Base-by-base conservation (phyloP, 129 eudicot genomes). In the Pulicaria dysenterica region DNA sequence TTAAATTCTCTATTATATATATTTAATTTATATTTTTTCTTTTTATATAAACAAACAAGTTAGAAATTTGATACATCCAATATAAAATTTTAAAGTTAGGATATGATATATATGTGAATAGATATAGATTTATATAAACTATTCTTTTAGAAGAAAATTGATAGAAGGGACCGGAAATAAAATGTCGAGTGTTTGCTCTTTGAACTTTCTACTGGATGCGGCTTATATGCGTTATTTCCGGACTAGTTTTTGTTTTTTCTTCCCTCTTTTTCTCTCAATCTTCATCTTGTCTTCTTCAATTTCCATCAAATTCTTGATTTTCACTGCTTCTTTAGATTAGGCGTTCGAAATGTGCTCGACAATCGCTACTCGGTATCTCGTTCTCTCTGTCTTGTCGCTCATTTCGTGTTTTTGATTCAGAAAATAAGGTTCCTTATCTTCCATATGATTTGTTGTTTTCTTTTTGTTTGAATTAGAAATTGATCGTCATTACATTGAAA, bases 351-450 rank as follows among this genome's bases (percentile, higher is more conserved):
- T 76, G 74, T 72, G 72, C 77, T 55, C 40, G 40, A 40, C 46
- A 75, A 74, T 82, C 69, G 49, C 82, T 67, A 67, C 67, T 62
- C 70, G 83, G 90, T 64, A 68, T 58, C 63, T 62, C 70, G 83
- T 87, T 64, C 63, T 58, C 63, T 41, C 58, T 75, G 58, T 13
- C 15, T 55, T 65, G 70, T 14, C 64, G 44, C 57, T 36, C 56
- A 24, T 54, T 64, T 53, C 34, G 8, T 77, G 38, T 19, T 53
- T 36, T 49, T 51, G 6, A 19, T 61, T 38, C 19, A 10, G 19
- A 41, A 70, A 14, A 19, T 4, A 70, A 39, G 63, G 61, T 70
- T 71, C 43, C 24, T 73, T 8, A 54, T 69, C 37, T 10, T 16
- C 7, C 41, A 50, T 72, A n/a, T 3, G 31, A 15, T 55, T 56